Evolutionary conservation across 306 rosid genomes (phyloP).

Genomic region (Quercus cerris): DNA sequence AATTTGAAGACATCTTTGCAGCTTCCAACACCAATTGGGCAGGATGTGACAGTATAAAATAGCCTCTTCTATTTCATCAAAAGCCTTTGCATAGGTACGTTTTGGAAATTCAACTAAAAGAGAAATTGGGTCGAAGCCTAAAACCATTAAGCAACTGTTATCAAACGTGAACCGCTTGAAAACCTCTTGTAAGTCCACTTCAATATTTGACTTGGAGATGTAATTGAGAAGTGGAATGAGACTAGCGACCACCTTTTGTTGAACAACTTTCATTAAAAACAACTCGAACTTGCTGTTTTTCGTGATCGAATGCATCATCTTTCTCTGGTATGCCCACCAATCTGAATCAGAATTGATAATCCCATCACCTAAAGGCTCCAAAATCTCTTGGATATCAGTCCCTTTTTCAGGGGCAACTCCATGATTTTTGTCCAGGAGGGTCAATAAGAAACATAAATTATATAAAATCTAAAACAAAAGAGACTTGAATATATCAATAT

Average conservation of each 20-base stretch:
- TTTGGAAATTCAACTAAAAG: slow-evolving; percentile 1
- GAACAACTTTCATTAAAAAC: slow-evolving; percentile 1
- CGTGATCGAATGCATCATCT: background rate
- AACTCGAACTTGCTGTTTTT: background rate
- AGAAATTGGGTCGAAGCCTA: slow-evolving; percentile 18
- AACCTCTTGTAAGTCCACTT: slow-evolving; percentile 29
- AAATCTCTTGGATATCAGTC: slow-evolving; percentile 19
- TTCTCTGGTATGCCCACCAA: slow-evolving; percentile 26
- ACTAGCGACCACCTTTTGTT: slow-evolving; percentile 13
- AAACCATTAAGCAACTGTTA: slow-evolving; percentile 8
- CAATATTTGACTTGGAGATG: background rate
- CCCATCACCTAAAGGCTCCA: slow-evolving; percentile 35
- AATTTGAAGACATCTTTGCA: slow-evolving; percentile 34
- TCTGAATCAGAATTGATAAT: slow-evolving; percentile 24
- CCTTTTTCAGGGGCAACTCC: background rate
- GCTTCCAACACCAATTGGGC: slow-evolving; percentile 32
- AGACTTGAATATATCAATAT: too few species aligned
- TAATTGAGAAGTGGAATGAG: slow-evolving; percentile 22
- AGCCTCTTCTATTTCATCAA: slow-evolving; percentile 20
- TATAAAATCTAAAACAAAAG: too few species aligned
- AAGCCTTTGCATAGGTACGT: slow-evolving; percentile 10
- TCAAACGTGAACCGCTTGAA: slow-evolving; percentile 26
- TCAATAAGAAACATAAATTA: too few species aligned
- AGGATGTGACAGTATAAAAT: slow-evolving; percentile 9
- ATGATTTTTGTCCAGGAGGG: too few species aligned